phyloP scores from a whole-genome alignment of 768 basidiomycete species.

The Mycena alexandri region DNA sequence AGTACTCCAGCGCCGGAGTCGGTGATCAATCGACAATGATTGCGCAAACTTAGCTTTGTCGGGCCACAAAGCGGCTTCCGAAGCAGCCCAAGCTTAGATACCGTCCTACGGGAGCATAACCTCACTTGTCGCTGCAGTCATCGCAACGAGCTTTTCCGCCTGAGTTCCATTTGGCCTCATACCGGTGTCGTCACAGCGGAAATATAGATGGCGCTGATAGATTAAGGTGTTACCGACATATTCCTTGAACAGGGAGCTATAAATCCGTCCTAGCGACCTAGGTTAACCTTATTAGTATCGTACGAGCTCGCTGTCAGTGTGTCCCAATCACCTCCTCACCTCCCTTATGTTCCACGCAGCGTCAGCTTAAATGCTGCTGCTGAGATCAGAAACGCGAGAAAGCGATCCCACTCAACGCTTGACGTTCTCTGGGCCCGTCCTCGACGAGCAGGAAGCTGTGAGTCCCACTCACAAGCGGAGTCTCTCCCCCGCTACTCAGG shows the following conservation, averaged over 20 bases:
- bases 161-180: conserved; percentile 20
- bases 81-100: conserved; percentile 2
- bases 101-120: neutral
- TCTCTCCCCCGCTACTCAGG: neutral
- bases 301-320: conserved; percentile 30
- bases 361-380: conserved; percentile 28
- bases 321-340: conserved; percentile 22
- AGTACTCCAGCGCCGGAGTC: neutral
- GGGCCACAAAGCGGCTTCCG: neutral
- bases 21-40: conserved; percentile 19
- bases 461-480: neutral
- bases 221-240: conserved; percentile 24
- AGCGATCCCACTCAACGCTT: conserved; percentile 2
- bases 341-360: conserved; percentile 24
- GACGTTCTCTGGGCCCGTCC: neutral
- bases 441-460: conserved; percentile 21
- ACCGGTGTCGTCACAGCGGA: neutral
- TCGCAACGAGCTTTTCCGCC: neutral
- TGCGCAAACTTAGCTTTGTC: conserved; percentile 13
- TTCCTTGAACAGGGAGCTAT: neutral
- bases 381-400: conserved; percentile 1
- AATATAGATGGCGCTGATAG: conserved; percentile 22
- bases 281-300: conserved; percentile 33
- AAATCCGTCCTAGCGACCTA: conserved; percentile 4
- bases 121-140: neutral